Evolutionary conservation across 192 early-diverging fungal species (phyloP).

Genomic region (Obelidium mucronatum): DNA sequence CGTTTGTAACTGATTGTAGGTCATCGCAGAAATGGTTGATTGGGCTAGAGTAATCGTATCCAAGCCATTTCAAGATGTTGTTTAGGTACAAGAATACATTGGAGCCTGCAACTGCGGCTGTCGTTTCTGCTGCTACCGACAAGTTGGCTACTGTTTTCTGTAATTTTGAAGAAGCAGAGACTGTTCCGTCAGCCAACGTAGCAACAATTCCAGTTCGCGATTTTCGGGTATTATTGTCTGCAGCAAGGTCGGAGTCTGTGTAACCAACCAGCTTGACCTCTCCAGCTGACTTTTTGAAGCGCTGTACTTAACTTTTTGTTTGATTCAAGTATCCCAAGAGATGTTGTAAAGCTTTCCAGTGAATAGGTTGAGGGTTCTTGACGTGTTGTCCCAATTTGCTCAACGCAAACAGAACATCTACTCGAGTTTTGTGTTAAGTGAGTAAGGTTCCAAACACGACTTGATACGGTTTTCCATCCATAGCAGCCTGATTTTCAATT

Average conservation of each 20-base stretch:
- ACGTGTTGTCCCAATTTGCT: not conserved
- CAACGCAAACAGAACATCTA: not conserved
- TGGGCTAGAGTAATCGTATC: not conserved
- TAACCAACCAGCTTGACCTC: not conserved
- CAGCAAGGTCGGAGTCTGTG: conserved; percentile 19
- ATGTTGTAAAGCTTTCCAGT: not conserved
- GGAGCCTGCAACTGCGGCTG: not conserved
- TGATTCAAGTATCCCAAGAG: conserved; percentile 2
- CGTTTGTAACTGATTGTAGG: not conserved
- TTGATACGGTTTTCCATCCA: not conserved
- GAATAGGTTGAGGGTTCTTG: not conserved
- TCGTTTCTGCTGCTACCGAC: conserved; percentile 13
- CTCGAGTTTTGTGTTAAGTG: not conserved
- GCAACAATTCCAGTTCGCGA: conserved; percentile 13
- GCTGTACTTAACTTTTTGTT: not conserved
- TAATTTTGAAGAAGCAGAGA: not conserved
- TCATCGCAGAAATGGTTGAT: not conserved
- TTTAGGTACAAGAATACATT: conserved; percentile 2
- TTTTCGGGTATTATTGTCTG: not conserved
- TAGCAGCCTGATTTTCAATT: not conserved
- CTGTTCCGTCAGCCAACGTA: not conserved
- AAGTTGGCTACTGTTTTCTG: conserved; percentile 21
- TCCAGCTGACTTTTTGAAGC: not conserved
- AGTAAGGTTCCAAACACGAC: not conserved
- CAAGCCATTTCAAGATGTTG: conserved; percentile 23